A percentile compares a stretch with the other conserved stretches of the same genome.
Conservation (phyloP, 2,329 filamentous ascomycete species). For the Clathrospora elynae region DNA sequence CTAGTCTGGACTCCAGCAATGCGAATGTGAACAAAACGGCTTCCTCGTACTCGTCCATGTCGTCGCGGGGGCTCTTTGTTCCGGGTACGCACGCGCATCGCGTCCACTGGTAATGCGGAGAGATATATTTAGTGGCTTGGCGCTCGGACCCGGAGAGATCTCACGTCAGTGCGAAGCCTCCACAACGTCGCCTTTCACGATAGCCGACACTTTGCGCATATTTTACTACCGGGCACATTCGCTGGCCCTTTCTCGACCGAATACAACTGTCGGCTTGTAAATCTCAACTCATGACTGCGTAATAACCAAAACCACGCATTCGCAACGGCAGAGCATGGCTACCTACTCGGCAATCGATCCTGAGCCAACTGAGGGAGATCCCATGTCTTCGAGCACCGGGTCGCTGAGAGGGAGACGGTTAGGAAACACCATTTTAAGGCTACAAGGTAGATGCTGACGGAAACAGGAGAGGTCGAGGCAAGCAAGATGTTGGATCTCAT, state of each 20-base stretch:
- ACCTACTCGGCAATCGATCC: slow-evolving; percentile 54
- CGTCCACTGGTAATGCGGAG: slow-evolving; percentile 13
- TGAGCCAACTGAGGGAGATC: slow-evolving; percentile 47
- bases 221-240: neutral
- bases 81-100: slow-evolving; percentile 20
- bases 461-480: slow-evolving; percentile 61
- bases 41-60: slow-evolving; percentile 49
- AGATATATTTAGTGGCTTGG: slow-evolving; percentile 26
- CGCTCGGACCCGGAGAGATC: no score
- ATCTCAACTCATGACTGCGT: slow-evolving; percentile 34
- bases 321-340: slow-evolving; percentile 47
- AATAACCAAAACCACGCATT: slow-evolving; percentile 22
- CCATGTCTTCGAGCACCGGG: slow-evolving; percentile 50
- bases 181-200: slow-evolving; percentile 8
- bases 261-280: neutral
- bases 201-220: neutral
- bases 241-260: neutral
- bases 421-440: neutral
- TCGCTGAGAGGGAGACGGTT: slow-evolving; percentile 49
- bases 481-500: slow-evolving; percentile 69
- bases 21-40: slow-evolving; percentile 50
- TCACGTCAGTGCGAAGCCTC: slow-evolving; percentile 18
- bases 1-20: slow-evolving; percentile 53
- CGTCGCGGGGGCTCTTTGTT: slow-evolving; percentile 17
- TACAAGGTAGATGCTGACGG: slow-evolving; percentile 26